Evolutionary conservation across 2,329 filamentous ascomycete genomes (phyloP), one percentile per base, ranked within the genome.

Genomic region (Penicillium corylophilum): DNA sequence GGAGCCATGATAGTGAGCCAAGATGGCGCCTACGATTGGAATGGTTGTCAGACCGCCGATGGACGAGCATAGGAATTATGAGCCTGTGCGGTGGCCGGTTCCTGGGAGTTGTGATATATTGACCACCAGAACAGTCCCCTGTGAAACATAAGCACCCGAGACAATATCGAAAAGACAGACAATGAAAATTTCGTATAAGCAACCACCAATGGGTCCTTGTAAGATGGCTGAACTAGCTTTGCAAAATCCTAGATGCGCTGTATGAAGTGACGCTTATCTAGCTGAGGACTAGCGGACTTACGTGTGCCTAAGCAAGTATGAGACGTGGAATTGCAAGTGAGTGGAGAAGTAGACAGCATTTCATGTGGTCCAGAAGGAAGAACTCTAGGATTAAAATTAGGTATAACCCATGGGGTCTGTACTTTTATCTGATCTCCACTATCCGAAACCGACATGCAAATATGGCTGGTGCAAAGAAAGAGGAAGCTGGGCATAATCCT

Each of bases 71-170:
- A 82, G 77, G 61, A 86, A 86, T 6, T 82, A 74, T 0, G 80
- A 77, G 0, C 88, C 88, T 2, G 78, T 82, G 4, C 87, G 75
- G 1, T 84, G 79, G 8, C 87, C 88, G 33, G 90, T 84, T 64
- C 88, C 78, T 18, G 80, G 75, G 22, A 88, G 79, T 18, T 86
- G 83, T 2, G 81, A 83, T 55, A 90, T 85, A 61, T 89, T 84
- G 24, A 89, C 75, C 2, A 63, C 46, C 23, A 87, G 71, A 0
- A 85, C 78, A 0, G 86, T 81, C 0, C 75, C 74, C 18, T 89
- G 71, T 0, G 80, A 79, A 36, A 87, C 79, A 60, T 83, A 86
- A 7, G 80, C 81, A 8, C 86, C 86, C 0, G 82, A 84, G 5
- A 78, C 77, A 65, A 89, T 86, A 10, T 86, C 86, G 55, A 86